Conservation (phyloP, 305 asterid genomes). For the Fraxinus greggii region DNA sequence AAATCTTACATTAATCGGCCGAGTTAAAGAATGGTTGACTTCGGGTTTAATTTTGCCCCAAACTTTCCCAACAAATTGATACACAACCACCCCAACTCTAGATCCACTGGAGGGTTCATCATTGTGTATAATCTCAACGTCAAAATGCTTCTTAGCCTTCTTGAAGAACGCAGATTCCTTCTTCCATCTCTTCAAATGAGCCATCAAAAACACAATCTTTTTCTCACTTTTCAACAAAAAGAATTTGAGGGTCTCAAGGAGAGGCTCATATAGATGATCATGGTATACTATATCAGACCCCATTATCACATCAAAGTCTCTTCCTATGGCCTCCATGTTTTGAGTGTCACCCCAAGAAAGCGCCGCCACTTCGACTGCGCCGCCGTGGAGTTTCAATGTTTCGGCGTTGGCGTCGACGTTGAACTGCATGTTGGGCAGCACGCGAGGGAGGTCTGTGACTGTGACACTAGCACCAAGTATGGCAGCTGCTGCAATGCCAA, state of each 20-base stretch:
- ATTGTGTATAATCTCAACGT: slow-evolving; percentile 43
- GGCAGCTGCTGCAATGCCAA: slow-evolving; percentile 86
- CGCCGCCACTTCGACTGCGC: slow-evolving; percentile 47
- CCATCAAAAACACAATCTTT: slow-evolving; percentile 54
- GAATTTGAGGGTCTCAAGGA: slow-evolving; percentile 52
- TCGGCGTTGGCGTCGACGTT: slow-evolving; percentile 57
- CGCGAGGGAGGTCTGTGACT: slow-evolving; percentile 82
- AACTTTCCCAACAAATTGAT: slow-evolving; percentile 45
- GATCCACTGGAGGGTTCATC: slow-evolving; percentile 51
- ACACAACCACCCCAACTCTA: slow-evolving; percentile 71
- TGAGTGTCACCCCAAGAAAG: slow-evolving; percentile 67
- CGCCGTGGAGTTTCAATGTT: slow-evolving; percentile 36
- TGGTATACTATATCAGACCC: slow-evolving; percentile 81
- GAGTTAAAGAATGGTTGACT: neutral
- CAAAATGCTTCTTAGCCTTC: slow-evolving; percentile 58
- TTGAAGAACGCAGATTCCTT: slow-evolving; percentile 62
- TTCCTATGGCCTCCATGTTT: slow-evolving; percentile 56
- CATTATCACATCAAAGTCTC: slow-evolving; percentile 58
- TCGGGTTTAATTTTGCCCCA: neutral
- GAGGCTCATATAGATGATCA: slow-evolving; percentile 56
- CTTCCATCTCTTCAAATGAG: slow-evolving; percentile 79
- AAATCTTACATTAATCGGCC: neutral
- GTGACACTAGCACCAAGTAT: slow-evolving; percentile 67
- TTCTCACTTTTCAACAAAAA: slow-evolving; percentile 41
- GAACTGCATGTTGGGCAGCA: slow-evolving; percentile 60